Percentiles rank a stretch among this genome's conserved stretches.
Evolutionary conservation across 2,329 filamentous ascomycete genomes (phyloP).

Genomic region (Ustilaginoidea virens): DNA sequence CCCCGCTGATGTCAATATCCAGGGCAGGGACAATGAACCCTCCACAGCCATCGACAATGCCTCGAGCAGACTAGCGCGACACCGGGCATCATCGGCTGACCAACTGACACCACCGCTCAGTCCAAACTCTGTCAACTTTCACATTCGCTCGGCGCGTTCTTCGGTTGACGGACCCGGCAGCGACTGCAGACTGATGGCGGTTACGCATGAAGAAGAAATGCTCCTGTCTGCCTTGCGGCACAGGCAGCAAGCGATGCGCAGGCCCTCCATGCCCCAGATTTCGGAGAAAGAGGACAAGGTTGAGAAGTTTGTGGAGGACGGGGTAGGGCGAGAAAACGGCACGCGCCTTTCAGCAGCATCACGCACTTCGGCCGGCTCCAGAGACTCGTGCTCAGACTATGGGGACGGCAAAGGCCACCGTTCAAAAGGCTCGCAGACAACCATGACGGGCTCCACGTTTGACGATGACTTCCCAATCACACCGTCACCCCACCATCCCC

Average conservation of each 20-base stretch:
- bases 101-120: constrained; percentile 35
- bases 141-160: constrained; percentile 22
- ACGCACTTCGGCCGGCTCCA: too few species aligned
- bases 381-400: not conserved
- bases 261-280: constrained; percentile 27
- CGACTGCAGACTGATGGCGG: constrained; percentile 35
- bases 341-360: too few species aligned
- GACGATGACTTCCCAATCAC: constrained; percentile 21
- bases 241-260: constrained; percentile 40
- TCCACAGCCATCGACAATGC: not conserved
- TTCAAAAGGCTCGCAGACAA: constrained; percentile 15
- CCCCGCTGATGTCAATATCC: constrained; percentile 10
- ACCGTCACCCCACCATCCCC: constrained; percentile 16
- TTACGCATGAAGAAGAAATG: constrained; percentile 43
- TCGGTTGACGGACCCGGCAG: constrained; percentile 18
- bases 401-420: constrained; percentile 7
- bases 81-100: constrained; percentile 14
- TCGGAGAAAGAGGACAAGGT: constrained; percentile 23
- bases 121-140: constrained; percentile 35
- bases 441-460: constrained; percentile 14
- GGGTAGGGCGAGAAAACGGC: too few species aligned
- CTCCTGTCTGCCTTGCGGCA: constrained; percentile 39
- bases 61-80: constrained; percentile 1
- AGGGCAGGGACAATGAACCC: not conserved
- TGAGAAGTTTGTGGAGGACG: too few species aligned